Evolutionary conservation across 2,329 filamentous ascomycete genomes (phyloP).

Genomic region (Xylaria sp.): DNA sequence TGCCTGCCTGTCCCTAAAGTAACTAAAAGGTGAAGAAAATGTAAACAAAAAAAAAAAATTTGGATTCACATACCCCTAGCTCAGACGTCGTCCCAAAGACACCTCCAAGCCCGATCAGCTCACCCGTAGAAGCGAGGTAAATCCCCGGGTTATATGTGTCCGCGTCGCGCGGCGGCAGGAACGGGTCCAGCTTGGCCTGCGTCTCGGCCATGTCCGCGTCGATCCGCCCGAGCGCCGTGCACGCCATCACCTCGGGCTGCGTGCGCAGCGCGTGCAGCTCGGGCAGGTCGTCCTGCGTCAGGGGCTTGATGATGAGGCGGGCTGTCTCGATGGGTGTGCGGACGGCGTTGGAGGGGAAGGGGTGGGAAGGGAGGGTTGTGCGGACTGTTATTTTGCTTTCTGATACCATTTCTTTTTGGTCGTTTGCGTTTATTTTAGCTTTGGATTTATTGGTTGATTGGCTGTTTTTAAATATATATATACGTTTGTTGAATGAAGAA

Average conservation of each 20-base stretch:
- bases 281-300: conserved; percentile 31
- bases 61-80: too few relatives aligned
- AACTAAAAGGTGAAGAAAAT: too few relatives aligned
- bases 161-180: conserved; percentile 11
- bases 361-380: conserved; percentile 32
- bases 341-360: conserved; percentile 31
- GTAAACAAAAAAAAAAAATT: too few relatives aligned
- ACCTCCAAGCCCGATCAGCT: conserved; percentile 40
- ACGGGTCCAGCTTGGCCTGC: conserved; percentile 24
- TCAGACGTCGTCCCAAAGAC: conserved; percentile 10
- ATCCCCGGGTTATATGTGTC: conserved; percentile 29
- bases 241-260: conserved; percentile 36
- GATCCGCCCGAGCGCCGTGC: conserved; percentile 28
- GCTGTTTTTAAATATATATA: too few relatives aligned
- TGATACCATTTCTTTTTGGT: not conserved
- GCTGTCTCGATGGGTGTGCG: conserved; percentile 31
- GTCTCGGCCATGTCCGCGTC: conserved; percentile 32
- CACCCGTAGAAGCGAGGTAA: conserved; percentile 36
- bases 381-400: conserved; percentile 14
- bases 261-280: conserved; percentile 31
- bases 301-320: conserved; percentile 33
- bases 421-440: not conserved
- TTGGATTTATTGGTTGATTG: too few relatives aligned
- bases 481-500: too few relatives aligned
- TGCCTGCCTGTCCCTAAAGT: too few relatives aligned